A percentile compares a stretch with the other conserved stretches of the same genome.
phyloP scores from a whole-genome alignment of 1,284 basidiomycete species.

The Naganishia liquefaciens region DNA sequence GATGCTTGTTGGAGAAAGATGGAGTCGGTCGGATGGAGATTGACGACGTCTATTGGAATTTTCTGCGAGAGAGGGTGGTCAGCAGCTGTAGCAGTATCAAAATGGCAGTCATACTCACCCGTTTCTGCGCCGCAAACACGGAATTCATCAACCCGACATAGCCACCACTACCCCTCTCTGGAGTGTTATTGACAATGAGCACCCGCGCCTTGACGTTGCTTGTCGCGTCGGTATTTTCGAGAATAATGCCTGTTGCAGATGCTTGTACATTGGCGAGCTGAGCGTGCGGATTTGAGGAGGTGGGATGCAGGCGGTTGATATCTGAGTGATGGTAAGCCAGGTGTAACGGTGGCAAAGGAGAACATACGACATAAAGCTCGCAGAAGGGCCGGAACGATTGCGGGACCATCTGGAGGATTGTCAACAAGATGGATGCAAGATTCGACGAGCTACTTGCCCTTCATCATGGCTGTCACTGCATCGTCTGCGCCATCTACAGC shows the following conservation, averaged over 20 bases:
- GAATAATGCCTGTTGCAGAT: conserved; percentile 34
- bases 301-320: conserved; percentile 72
- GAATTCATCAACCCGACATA: conserved; percentile 96
- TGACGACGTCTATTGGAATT: conserved; percentile 93
- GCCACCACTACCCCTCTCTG: conserved; percentile 53
- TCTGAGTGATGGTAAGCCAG: conserved; percentile 57
- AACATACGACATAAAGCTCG: conserved; percentile 84
- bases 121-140: conserved; percentile 97
- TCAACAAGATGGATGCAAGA: conserved; percentile 52
- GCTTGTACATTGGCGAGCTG: conserved; percentile 34
- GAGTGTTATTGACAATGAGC: conserved; percentile 87
- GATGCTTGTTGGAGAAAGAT: conserved; percentile 98
- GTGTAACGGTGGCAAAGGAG: background rate
- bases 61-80: conserved; percentile 60
- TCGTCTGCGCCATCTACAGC: conserved; percentile 43
- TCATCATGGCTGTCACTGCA: conserved; percentile 20
- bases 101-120: conserved; percentile 59
- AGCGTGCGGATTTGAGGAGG: conserved; percentile 47
- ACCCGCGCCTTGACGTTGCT: conserved; percentile 74
- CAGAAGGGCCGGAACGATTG: conserved; percentile 80
- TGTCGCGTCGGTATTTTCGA: conserved; percentile 53
- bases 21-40: conserved; percentile 83
- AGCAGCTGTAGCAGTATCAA: background rate
- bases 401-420: conserved; percentile 57
- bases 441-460: background rate